Percentiles rank a stretch among this genome's conserved stretches.
phyloP scores from a whole-genome alignment of 192 early-diverging fungal species.

The Coemansia sp. region DNA sequence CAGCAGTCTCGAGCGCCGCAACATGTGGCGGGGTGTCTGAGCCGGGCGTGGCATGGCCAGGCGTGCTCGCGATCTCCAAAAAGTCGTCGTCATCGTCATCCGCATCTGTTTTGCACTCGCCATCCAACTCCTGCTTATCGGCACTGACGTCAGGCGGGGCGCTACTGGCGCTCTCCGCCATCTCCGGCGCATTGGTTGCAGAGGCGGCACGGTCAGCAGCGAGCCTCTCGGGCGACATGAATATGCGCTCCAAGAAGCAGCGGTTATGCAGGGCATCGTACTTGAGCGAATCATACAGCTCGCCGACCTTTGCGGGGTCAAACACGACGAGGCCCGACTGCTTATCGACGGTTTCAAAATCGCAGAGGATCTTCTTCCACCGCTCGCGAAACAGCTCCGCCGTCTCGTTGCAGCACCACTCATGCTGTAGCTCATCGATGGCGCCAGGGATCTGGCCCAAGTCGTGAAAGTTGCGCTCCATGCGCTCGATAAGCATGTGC shows the following conservation, averaged over 20 bases:
- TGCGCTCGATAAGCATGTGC: conserved; percentile 64
- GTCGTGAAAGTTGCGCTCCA: conserved; percentile 77
- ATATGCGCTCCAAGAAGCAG: conserved; percentile 76
- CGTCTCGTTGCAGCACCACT: conserved; percentile 93
- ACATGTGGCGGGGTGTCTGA: not conserved
- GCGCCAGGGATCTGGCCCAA: conserved; percentile 55
- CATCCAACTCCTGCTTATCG: conserved; percentile 2
- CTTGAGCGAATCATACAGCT: conserved; percentile 95
- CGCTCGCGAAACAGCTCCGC: conserved; percentile 87
- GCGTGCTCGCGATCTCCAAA: conserved; percentile 9
- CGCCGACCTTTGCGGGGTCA: conserved; percentile 87
- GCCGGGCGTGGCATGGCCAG: not conserved
- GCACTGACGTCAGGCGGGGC: not conserved
- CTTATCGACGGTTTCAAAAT: conserved; percentile 63
- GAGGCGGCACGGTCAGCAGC: conserved; percentile 3
- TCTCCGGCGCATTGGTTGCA: not conserved
- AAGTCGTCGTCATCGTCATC: conserved; percentile 14
- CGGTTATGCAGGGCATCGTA: conserved; percentile 98
- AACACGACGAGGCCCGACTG: conserved; percentile 47
- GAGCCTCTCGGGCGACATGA: conserved; percentile 49
- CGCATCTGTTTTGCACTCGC: conserved; percentile 5
- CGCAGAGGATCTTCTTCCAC: conserved; percentile 96
- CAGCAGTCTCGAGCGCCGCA: too few relatives aligned
- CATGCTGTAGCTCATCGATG: conserved; percentile 59
- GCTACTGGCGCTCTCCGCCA: not conserved